phyloP scores from a whole-genome alignment of 1,284 basidiomycete genomes.

The Trichosporon sp. region DNA sequence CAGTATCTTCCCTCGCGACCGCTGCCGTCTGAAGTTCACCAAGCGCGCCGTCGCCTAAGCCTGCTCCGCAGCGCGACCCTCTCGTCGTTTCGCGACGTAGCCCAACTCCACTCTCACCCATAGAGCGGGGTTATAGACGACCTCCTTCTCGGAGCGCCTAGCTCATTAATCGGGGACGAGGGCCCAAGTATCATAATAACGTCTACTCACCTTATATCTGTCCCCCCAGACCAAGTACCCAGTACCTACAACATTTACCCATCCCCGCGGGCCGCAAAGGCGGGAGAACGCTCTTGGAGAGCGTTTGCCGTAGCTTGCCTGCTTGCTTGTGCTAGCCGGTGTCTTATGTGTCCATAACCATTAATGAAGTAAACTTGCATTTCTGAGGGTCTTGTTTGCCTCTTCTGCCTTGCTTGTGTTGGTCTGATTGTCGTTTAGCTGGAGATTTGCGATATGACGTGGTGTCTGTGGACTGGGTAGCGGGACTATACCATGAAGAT shows the following conservation, averaged over 20 bases:
- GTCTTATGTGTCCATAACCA: background rate
- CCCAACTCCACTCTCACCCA: background rate
- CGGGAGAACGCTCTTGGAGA: no score
- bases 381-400: no score
- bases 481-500: no score
- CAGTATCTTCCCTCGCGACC: constrained; percentile 91
- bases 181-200: background rate
- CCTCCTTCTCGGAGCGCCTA: background rate
- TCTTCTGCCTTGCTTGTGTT: background rate
- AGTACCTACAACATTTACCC: background rate
- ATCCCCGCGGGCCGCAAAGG: no score
- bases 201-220: background rate
- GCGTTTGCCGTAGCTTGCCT: no score
- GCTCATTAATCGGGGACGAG: background rate
- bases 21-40: constrained; percentile 69
- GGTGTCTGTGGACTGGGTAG: no score
- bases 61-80: no score
- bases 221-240: background rate
- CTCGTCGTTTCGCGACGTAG: no score
- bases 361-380: background rate
- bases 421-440: no score
- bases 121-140: background rate
- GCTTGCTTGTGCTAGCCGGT: background rate
- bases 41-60: constrained; percentile 4
- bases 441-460: no score